Conservation (phyloP, 495 filamentous ascomycete genomes). For the Jackrogersella minutella region DNA sequence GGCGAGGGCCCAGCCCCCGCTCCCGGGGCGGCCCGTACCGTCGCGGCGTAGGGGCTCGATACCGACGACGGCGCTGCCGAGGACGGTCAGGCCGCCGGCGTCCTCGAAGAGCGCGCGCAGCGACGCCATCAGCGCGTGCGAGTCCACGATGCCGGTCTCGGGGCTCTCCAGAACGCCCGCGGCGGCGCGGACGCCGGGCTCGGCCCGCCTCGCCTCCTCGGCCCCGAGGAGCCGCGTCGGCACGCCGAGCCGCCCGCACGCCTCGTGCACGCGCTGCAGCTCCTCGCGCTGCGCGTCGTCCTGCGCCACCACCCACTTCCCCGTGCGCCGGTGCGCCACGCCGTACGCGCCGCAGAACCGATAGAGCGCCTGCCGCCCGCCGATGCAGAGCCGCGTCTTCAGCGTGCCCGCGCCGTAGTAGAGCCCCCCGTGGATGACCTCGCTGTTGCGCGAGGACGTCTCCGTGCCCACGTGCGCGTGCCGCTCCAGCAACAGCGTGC, state of each 20-base stretch:
- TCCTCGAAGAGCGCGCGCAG: constrained; percentile 80
- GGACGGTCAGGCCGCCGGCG: constrained; percentile 74
- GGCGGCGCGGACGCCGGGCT: constrained; percentile 78
- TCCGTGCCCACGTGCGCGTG: constrained; percentile 83
- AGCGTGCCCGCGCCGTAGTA: constrained; percentile 83
- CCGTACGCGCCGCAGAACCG: constrained; percentile 69
- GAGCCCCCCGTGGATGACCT: constrained; percentile 95
- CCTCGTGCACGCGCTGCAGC: constrained; percentile 70
- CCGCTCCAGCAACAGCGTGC: constrained; percentile 83
- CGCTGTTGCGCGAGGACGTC: constrained; percentile 92
- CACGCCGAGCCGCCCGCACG: constrained; percentile 70
- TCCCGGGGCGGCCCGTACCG: constrained; percentile 65
- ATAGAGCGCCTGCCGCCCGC: constrained; percentile 80
- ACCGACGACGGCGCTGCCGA: constrained; percentile 66
- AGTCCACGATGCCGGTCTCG: constrained; percentile 90
- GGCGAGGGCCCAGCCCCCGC: constrained; percentile 53
- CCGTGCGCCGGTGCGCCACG: constrained; percentile 76
- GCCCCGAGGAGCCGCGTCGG: constrained; percentile 73
- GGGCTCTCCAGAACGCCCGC: constrained; percentile 81
- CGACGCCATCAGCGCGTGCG: constrained; percentile 81
- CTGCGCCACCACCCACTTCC: constrained; percentile 97
- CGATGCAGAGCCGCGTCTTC: constrained; percentile 85
- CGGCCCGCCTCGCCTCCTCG: constrained; percentile 66
- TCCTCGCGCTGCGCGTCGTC: constrained; percentile 70
- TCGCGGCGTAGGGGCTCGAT: constrained; percentile 66